These are phyloP conservation scores for Paramecium biaurelia DNA, from an alignment of 73 alveolate genomes.

Conservation along the genomic window DNA sequence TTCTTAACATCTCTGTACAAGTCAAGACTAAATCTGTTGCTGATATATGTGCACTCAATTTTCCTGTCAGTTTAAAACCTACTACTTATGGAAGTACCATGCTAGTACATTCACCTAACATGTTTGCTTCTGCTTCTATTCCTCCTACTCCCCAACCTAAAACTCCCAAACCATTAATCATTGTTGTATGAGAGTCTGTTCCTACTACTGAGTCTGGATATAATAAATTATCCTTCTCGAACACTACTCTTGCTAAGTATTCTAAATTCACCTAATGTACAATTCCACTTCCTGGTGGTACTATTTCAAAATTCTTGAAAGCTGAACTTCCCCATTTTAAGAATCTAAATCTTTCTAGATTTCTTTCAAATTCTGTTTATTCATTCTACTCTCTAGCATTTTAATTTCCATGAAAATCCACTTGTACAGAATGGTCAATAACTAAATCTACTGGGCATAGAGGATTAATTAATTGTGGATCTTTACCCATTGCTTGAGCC, in stretches of 20 bases:
- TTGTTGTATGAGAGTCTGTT: slow-evolving; percentile 93
- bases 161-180: slow-evolving; percentile 93
- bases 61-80: slow-evolving; percentile 90
- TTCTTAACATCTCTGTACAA: slow-evolving; percentile 82
- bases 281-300: slow-evolving; percentile 94
- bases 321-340: slow-evolving; percentile 93
- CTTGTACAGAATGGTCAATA: slow-evolving; percentile 85
- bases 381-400: slow-evolving; percentile 71
- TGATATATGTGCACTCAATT: slow-evolving; percentile 77
- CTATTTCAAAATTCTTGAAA: slow-evolving; percentile 81
- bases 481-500: slow-evolving; percentile 82
- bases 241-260: slow-evolving; percentile 88
- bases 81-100: slow-evolving; percentile 92
- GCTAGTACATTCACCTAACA: slow-evolving; percentile 88
- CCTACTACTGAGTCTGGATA: slow-evolving; percentile 95
- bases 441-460: slow-evolving; percentile 86
- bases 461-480: slow-evolving; percentile 84
- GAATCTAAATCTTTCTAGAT: slow-evolving; percentile 87
- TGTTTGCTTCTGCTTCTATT: slow-evolving; percentile 94
- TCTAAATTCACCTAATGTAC: slow-evolving; percentile 92
- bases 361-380: slow-evolving; percentile 80
- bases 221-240: slow-evolving; percentile 67
- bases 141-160: slow-evolving; percentile 97
- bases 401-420: slow-evolving; percentile 42
- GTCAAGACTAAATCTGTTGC: slow-evolving; percentile 92